Base-by-base conservation (phyloP, 164 flowering plant species). In the Berberis vulgaris region DNA sequence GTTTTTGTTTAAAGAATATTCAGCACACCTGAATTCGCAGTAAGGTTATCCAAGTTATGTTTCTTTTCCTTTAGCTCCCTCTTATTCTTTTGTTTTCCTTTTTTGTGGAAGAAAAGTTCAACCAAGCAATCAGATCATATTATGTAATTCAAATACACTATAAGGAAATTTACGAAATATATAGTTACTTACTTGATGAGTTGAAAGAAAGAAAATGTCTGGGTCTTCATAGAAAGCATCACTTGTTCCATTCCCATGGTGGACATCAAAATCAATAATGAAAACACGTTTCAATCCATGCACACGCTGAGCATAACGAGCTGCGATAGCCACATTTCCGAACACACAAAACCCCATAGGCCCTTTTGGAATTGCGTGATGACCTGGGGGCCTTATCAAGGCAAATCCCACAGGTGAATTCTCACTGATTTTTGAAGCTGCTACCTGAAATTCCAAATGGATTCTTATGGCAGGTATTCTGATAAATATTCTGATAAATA, bases 311-410 rank as follows among this genome's bases (percentile, higher is more conserved):
- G 89, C 98, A 80, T 89, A 73, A 64, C 98, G 98, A 74, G 98
- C 97, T 64, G 97, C 98, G 59, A 93, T 77, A 42, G 98, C 98
- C 45, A 93, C 79, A 80, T 93, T 93, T 57, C 97, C 98, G 59
- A 93, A 88, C 66, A 93, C 94, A 76, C 98, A 93, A 70, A 90
- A 93, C 2, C 98, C 98, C 98, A 93, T 90, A 11, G 98, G 94
- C 26, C 97, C 98, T 65, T 83, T 77, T 42, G 96, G 98, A 76
- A 93, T 77, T 47, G 98, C 98, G 77, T 93, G 98, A 77, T 93
- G 98, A 55, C 98, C 98, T 12, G 98, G 97, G 52, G 98, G 97
- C 71, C 97, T 80, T 69, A 93, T 76, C 77, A 93, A 72, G 60
- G 97, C 96, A 80, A 93, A 90, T 59, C 96, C 98, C 6, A 72